Conservation (phyloP, 257 asterid species). For the Misopates orontium region DNA sequence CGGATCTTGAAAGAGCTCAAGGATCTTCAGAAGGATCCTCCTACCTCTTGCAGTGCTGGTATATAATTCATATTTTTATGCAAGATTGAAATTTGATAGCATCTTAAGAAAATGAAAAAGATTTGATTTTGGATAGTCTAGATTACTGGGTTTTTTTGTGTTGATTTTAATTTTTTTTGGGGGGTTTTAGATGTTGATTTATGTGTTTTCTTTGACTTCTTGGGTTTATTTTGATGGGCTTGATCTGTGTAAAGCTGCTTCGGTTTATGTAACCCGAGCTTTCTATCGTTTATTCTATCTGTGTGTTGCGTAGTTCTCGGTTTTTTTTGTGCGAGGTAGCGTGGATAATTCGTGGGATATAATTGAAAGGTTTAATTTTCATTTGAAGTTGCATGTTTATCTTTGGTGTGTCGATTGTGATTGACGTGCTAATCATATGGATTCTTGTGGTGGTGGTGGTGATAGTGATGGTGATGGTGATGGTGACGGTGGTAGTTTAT, state of each 20-base stretch:
- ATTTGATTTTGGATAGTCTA: slow-evolving; percentile 4
- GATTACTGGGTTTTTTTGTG: not conserved
- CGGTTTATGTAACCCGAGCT: slow-evolving; percentile 11
- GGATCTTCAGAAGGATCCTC: slow-evolving; percentile 49
- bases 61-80: not conserved
- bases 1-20: slow-evolving; percentile 50
- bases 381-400: not conserved
- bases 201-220: no score
- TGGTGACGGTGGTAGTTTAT: no score
- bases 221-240: no score
- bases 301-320: not conserved
- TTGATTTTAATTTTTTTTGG: no score
- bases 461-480: no score
- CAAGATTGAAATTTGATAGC: not conserved
- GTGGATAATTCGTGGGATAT: not conserved
- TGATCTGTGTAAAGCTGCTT: no score
- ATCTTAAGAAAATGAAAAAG: not conserved
- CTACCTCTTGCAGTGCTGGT: slow-evolving; percentile 51
- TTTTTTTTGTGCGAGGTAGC: not conserved
- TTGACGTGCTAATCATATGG: no score
- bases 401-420: not conserved
- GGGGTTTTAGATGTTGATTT: no score
- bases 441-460: no score
- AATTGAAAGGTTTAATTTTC: slow-evolving; percentile 7
- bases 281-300: no score